Conservation (phyloP, 2,329 filamentous ascomycete genomes). For the Colletotrichum filicis region DNA sequence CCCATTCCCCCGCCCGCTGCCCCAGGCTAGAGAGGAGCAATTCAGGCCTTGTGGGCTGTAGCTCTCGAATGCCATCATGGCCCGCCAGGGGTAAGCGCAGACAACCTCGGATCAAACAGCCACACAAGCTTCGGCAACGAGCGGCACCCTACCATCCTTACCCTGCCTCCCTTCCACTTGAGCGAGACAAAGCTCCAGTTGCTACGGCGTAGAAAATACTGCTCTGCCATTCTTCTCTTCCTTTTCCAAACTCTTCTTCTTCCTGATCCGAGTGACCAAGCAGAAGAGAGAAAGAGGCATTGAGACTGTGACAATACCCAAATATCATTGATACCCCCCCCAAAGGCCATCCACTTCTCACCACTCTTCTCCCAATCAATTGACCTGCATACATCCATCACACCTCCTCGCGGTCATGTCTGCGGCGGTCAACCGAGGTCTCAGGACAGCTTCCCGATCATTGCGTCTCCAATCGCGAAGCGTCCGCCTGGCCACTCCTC, state of each 20-base stretch:
- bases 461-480: constrained; percentile 58
- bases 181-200: constrained; percentile 18
- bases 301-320: not conserved
- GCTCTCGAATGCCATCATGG: constrained; percentile 19
- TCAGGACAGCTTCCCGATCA: constrained; percentile 65
- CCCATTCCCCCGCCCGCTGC: constrained; percentile 20
- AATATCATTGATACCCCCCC: constrained; percentile 1
- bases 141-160: constrained; percentile 16
- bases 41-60: not conserved
- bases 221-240: not conserved
- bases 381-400: constrained; percentile 15
- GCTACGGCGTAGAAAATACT: constrained; percentile 1
- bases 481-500: constrained; percentile 49
- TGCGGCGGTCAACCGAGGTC: constrained; percentile 60
- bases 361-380: constrained; percentile 20
- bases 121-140: constrained; percentile 35
- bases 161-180: constrained; percentile 13
- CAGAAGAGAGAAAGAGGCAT: not conserved
- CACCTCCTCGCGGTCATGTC: constrained; percentile 54
- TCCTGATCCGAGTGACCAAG: constrained; percentile 4
- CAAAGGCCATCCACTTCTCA: not conserved
- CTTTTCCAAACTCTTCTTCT: not conserved
- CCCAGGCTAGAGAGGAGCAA: constrained; percentile 20
- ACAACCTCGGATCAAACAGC: constrained; percentile 38
- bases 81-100: constrained; percentile 33